Evolutionary conservation across 1,284 basidiomycete genomes (phyloP), one percentile per base, ranked within the genome.

Genomic region (Volvariella volvacea): DNA sequence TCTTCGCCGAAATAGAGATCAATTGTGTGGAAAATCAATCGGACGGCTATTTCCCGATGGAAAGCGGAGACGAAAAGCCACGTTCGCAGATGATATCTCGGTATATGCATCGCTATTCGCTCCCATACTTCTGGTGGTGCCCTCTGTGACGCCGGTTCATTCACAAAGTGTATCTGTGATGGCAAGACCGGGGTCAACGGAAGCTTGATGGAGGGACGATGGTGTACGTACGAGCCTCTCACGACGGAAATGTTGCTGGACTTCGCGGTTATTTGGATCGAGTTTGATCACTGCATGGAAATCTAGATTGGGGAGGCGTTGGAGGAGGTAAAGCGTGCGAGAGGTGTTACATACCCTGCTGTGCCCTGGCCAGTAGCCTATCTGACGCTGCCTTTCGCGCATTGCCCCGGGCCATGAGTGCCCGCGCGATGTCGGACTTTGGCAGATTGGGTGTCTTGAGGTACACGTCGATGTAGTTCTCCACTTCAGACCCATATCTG

Each of bases 1-100:
- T 81, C 78, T 51, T 81, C 79, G 32, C 76, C 74, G 49, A 83
- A 78, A 56, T 80, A 78, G 28, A 83, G 60, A 55, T 83, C 78
- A 33, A 82, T 59, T 0, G 79, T 79, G 50, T 71, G 78, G 59
- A 83, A 83, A 44, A 83, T 78, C 50, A 72, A 68, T 19, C 75
- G 71, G 14, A 73, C 65, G 16, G 80, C 80, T 39, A 83, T 80
- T 50, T 77, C 73, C 31, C 77, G 68, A 52, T 81, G 75, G 54
- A 80, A 80, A 0, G 73, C 61, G 2, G 80, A 82, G 22, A 83
- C 68, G 45, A 68, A 80, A 31, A 82, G 67, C 80, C 80, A 84
- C 9, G 71, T 73, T 16, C 80, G 73, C 19, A 84, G 73, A 55
- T 81, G 74, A 50, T 78, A 76, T 3, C 80, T 72, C 7, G 80